Evolutionary conservation across 768 basidiomycete genomes (phyloP), one percentile per base, ranked within the genome.

Genomic region (Mycena kentingensis): DNA sequence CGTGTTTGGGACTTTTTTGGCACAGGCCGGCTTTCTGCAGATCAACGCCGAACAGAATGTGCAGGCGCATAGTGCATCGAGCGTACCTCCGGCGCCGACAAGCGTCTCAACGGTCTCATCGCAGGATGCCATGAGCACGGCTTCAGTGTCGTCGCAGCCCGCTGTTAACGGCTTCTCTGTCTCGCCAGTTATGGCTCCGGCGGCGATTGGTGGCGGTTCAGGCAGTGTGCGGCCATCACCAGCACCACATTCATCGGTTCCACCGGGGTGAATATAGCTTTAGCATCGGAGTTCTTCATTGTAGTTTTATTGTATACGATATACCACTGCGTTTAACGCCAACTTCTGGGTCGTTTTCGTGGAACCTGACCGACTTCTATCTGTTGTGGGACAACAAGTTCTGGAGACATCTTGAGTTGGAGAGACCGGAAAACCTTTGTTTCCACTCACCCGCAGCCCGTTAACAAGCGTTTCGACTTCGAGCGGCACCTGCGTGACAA

Each of bases 1-100:
- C 78, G 89, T 34, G 90, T 93, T 27, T 97, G 93, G 90, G 93
- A 96, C n/a, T 65, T 95, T 93, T 67, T 76, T 96, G 26, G 90
- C 92, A 2, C 88, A 90, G 63, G 82, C 87, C 5, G 93, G 93
- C 13, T 90, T 85, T 67, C 73, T 90, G 59, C 87, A 84, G 62
- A 87, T 90, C 52, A 82, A 79, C 1, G 73, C 78, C 2, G 84
- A 86, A 25, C 22, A 19, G 22, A 42, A 42, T 26, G 41, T 42
- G 41, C 41, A 42, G 25, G 21, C 41, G 11, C 41, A 42, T 42
- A 24, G 22, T 5, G 41, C 19, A n/a, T 7, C 41, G 13, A 42
- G 41, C 37, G 37, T 38, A 15, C 37, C 37, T 11, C 37, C 37
- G n/a, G n/a, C n/a, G n/a, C n/a, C n/a, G n/a, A n/a, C n/a, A n/a